Percentiles rank a stretch among this genome's conserved stretches.
These are phyloP conservation scores for Bipolaris bicolor DNA, from an alignment of 2,329 filamentous ascomycete species.

Conservation along the genomic window DNA sequence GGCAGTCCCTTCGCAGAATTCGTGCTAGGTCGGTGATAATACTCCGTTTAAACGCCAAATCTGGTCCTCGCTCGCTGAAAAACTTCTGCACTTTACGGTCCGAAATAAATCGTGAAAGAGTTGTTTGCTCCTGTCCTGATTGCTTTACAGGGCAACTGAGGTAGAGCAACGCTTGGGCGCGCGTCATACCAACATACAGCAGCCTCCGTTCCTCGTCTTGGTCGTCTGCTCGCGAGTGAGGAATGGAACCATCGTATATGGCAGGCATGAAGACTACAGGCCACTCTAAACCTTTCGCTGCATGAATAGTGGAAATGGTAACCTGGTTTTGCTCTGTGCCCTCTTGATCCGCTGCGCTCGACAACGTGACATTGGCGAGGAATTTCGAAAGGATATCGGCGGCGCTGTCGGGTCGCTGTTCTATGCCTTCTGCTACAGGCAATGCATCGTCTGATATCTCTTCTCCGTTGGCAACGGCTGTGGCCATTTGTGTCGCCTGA, in stretches of 20 bases:
- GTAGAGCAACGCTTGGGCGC: slow-evolving; percentile 85
- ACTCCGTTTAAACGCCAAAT: slow-evolving; percentile 63
- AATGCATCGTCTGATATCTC: slow-evolving; percentile 57
- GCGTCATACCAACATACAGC: slow-evolving; percentile 95
- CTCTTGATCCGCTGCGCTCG: slow-evolving; percentile 67
- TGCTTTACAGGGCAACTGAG: slow-evolving; percentile 78
- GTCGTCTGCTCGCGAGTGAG: slow-evolving; percentile 85
- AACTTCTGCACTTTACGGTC: slow-evolving; percentile 58
- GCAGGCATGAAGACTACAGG: slow-evolving; percentile 92
- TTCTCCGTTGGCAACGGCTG: slow-evolving; percentile 51
- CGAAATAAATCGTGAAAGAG: slow-evolving; percentile 75
- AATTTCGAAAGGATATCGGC: slow-evolving; percentile 77
- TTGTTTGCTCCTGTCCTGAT: slow-evolving; percentile 66
- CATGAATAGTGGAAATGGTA: slow-evolving; percentile 95
- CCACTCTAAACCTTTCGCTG: slow-evolving; percentile 96
- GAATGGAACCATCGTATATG: slow-evolving; percentile 87
- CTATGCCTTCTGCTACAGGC: slow-evolving; percentile 72
- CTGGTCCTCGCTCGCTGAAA: slow-evolving; percentile 69
- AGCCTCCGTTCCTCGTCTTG: slow-evolving; percentile 84
- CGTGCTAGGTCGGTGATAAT: slow-evolving; percentile 70
- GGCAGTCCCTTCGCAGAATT: slow-evolving; percentile 70
- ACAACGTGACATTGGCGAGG: slow-evolving; percentile 87
- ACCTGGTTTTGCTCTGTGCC: slow-evolving; percentile 67
- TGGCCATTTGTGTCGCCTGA: slow-evolving; percentile 74
- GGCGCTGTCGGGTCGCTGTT: slow-evolving; percentile 62